phyloP scores from a whole-genome alignment of 1,284 basidiomycete genomes.

The Puccinia novopanici region DNA sequence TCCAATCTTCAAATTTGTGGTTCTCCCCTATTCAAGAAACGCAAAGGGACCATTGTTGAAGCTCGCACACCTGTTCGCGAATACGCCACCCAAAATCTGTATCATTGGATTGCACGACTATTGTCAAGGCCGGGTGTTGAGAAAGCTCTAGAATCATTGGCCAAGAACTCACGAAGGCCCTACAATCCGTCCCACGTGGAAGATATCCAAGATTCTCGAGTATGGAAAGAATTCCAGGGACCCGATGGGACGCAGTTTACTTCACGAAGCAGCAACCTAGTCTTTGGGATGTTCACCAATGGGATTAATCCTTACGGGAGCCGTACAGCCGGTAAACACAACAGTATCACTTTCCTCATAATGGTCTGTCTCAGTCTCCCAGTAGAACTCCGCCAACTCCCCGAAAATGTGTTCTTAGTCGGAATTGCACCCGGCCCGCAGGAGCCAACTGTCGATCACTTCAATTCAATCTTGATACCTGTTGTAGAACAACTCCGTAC shows the following conservation, averaged over 20 bases:
- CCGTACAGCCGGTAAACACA: not conserved
- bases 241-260: constrained; percentile 15
- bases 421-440: constrained; percentile 59
- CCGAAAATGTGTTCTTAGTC: constrained; percentile 60
- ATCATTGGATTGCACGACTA: constrained; percentile 12
- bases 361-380: too few relatives aligned
- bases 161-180: not conserved
- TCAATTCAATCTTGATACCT: constrained; percentile 58
- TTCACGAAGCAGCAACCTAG: too few relatives aligned
- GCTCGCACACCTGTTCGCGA: not conserved
- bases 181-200: constrained; percentile 14
- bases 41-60: too few relatives aligned
- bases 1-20: not conserved
- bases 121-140: constrained; percentile 17
- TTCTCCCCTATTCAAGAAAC: not conserved
- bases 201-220: constrained; percentile 22
- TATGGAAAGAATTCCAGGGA: constrained; percentile 21
- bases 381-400: constrained; percentile 54
- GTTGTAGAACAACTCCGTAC: constrained; percentile 57
- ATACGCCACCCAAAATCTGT: constrained; percentile 26
- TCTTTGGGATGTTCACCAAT: constrained; percentile 38
- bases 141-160: not conserved
- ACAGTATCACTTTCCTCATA: constrained; percentile 20
- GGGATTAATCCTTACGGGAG: constrained; percentile 40
- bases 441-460: constrained; percentile 51